These are phyloP conservation scores for Exsudoporus frostii DNA, from an alignment of 768 basidiomycete species.

Conservation along the genomic window DNA sequence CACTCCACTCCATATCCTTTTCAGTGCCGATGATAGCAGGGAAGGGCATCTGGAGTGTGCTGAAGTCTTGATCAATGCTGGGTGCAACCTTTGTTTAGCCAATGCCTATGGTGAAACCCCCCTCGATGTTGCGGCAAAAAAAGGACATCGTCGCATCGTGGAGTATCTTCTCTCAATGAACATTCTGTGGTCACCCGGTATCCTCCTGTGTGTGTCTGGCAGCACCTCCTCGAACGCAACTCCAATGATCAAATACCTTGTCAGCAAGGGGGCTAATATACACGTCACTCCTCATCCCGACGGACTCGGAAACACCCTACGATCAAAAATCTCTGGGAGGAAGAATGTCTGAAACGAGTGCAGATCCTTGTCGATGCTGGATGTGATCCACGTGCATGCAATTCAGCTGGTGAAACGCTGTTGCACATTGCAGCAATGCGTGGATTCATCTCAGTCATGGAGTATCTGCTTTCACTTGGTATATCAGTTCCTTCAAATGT, in stretches of 20 bases:
- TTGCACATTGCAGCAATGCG: not conserved
- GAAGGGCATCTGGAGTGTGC: not conserved
- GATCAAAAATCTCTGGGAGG: no score
- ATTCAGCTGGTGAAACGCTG: not conserved
- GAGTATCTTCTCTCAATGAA: not conserved
- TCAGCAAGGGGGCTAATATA: not conserved
- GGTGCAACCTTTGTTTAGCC: not conserved
- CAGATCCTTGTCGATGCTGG: constrained; percentile 3
- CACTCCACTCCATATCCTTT: not conserved
- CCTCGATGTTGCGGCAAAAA: not conserved
- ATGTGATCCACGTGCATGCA: not conserved
- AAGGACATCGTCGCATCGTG: not conserved
- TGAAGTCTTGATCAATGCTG: not conserved
- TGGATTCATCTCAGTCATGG: not conserved
- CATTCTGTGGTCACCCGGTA: no score
- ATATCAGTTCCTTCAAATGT: no score
- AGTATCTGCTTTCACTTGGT: not conserved
- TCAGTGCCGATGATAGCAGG: accelerated
- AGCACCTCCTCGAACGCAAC: not conserved
- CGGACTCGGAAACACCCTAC: not conserved
- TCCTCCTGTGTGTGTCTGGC: not conserved
- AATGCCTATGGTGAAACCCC: not conserved
- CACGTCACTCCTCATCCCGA: not conserved
- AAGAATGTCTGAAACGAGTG: not conserved
- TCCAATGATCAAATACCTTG: not conserved